Evolutionary conservation across 345 rosid genomes (phyloP), one percentile per base, ranked within the genome.

Genomic region (Xanthoceras sorbifolium): DNA sequence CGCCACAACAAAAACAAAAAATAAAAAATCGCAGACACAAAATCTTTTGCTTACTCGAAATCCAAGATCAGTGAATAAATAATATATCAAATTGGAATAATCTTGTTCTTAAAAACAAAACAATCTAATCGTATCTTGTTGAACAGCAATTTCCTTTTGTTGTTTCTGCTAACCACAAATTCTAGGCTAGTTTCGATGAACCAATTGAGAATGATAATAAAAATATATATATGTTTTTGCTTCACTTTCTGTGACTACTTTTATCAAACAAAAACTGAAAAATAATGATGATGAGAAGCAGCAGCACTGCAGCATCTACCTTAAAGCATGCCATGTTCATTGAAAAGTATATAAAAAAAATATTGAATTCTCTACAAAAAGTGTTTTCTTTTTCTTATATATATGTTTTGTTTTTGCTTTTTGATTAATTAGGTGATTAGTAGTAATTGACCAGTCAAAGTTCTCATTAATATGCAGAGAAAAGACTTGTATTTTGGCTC

Each of bases 241-340:
- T 29, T 36, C 64, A n/a, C 22, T 42, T 69, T 64, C 60, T 42
- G 42, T 15, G 14, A 50, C 62, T 61, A 54, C 1, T 59, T 31
- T n/a, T 34, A 65, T 11, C 40, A 48, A 64, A 72, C 48, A 60
- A 62, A 65, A 46, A 44, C 9, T 72, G 4, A 20, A 69, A 72
- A 69, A 44, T 44, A 12, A 14, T 12, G 50, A 44, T 12, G 50
- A 1, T 44, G 50, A 44, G 50, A 44, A 36, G 40, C n/a, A n/a
- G n/a, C n/a, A 44, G 50, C 46, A 28, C n/a, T n/a, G 77, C 40
- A 80, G 66, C 82, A 80, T 42, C 52, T 74, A 77, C 81, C 77
- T 77, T 52, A 54, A 75, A 77, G 46, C 48, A 71, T 75, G 80
- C 77, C 82, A 69, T 34, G 80, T 78, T 80, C 75, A 67, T 40